phyloP scores from a whole-genome alignment of 2,329 filamentous ascomycete species.

The Xylaria arbuscula region DNA sequence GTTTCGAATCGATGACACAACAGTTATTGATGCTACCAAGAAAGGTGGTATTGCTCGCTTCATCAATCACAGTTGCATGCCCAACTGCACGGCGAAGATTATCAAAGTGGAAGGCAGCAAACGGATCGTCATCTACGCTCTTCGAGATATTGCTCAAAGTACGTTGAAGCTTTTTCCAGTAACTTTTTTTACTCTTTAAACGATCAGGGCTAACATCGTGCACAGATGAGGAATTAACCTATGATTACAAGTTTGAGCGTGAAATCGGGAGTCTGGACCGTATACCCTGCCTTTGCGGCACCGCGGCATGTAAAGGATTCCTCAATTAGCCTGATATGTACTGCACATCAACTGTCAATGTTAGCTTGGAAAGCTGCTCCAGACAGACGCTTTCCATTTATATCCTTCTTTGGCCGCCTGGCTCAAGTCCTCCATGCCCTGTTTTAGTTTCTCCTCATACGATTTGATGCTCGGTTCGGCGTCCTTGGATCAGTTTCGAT shows the following conservation, averaged over 20 bases:
- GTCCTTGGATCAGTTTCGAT: conserved; percentile 35
- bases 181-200: conserved; percentile 7
- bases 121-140: conserved; percentile 97
- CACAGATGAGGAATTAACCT: conserved; percentile 96
- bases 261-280: conserved; percentile 95
- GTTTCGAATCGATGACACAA: conserved; percentile 97
- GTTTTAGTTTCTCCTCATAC: conserved; percentile 17
- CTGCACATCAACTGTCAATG: conserved; percentile 17
- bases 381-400: conserved; percentile 1
- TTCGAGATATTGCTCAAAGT: conserved; percentile 96
- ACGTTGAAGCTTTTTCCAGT: conserved; percentile 58
- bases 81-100: conserved; percentile 98
- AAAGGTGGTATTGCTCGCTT: conserved; percentile 97
- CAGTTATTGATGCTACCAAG: conserved; percentile 97
- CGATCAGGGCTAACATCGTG: conserved; percentile 44
- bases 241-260: conserved; percentile 99
- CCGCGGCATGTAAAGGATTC: conserved; percentile 96
- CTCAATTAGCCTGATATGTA: conserved; percentile 77
- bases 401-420: background rate
- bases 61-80: conserved; percentile 98
- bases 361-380: background rate
- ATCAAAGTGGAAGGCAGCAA: conserved; percentile 99
- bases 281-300: conserved; percentile 97
- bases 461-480: conserved; percentile 12
- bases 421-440: background rate